Percentiles rank a stretch among this genome's conserved stretches.
These are phyloP conservation scores for Stropharia rugosoannulata DNA, from an alignment of 768 basidiomycete genomes.

Conservation along the genomic window DNA sequence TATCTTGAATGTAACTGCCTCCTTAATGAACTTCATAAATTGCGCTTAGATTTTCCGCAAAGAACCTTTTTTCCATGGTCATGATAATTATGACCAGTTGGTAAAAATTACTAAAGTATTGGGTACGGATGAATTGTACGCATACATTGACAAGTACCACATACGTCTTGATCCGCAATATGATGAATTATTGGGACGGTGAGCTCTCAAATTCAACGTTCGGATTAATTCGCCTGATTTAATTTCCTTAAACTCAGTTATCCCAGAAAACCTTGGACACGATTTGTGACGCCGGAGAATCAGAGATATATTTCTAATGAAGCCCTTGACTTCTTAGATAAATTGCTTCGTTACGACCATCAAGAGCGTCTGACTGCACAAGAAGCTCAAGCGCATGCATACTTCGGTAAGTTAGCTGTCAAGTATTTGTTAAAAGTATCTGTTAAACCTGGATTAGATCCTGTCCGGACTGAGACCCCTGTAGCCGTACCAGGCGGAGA, in stretches of 20 bases:
- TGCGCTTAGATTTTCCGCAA: slow-evolving; percentile 88
- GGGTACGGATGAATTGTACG: slow-evolving; percentile 92
- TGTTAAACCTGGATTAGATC: slow-evolving; percentile 45
- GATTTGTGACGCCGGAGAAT: slow-evolving; percentile 94
- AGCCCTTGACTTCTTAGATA: slow-evolving; percentile 94
- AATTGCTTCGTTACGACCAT: slow-evolving; percentile 94
- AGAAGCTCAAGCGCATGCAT: slow-evolving; percentile 90
- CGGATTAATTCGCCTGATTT: not conserved
- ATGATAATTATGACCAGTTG: slow-evolving; percentile 97
- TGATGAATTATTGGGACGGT: slow-evolving; percentile 91
- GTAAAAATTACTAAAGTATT: slow-evolving; percentile 98
- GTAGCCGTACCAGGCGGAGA: slow-evolving; percentile 54
- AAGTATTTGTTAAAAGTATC: slow-evolving; percentile 7
- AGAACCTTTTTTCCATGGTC: slow-evolving; percentile 99
- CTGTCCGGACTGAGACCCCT: slow-evolving; percentile 51
- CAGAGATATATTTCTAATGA: slow-evolving; percentile 96
- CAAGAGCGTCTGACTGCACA: slow-evolving; percentile 94
- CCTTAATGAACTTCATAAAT: slow-evolving; percentile 6
- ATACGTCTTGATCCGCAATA: slow-evolving; percentile 96
- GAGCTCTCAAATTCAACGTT: slow-evolving; percentile 1
- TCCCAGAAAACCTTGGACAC: slow-evolving; percentile 92
- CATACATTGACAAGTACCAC: slow-evolving; percentile 93
- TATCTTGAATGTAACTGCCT: slow-evolving; percentile 5
- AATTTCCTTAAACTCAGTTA: slow-evolving; percentile 50
- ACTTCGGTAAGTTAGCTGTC: slow-evolving; percentile 65